Conservation (phyloP, 148 eudicot genomes). For the Pouteria glomerata region DNA sequence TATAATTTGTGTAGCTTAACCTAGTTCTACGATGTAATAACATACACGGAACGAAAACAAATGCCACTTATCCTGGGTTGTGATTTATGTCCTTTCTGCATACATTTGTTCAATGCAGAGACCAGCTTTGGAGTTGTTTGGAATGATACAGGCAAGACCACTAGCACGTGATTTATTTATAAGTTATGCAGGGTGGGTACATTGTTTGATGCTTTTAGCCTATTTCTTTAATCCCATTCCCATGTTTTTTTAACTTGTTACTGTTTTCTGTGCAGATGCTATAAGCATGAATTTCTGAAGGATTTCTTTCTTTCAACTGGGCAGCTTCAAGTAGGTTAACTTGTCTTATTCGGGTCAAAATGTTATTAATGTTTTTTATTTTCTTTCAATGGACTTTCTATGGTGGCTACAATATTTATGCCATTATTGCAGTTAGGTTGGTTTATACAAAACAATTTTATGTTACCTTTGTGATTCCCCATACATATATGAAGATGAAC, state of each 20-base stretch:
- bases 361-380: background rate
- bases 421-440: no score
- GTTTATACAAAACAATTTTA: no score
- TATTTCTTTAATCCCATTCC: background rate
- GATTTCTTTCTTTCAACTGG: conserved; percentile 81
- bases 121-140: conserved; percentile 74
- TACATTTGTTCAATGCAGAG: conserved; percentile 38
- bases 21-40: background rate
- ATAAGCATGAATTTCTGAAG: conserved; percentile 86
- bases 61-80: background rate
- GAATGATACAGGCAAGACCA: conserved; percentile 77
- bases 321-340: conserved; percentile 63
- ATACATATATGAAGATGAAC: background rate
- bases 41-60: background rate
- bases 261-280: conserved; percentile 42
- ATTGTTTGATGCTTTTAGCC: background rate
- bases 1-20: background rate
- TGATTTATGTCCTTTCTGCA: conserved; percentile 4
- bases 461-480: background rate
- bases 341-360: background rate
- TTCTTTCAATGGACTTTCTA: background rate
- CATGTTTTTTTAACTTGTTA: background rate
- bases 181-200: conserved; percentile 60
- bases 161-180: conserved; percentile 86
- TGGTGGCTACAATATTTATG: background rate